These are phyloP conservation scores for Volutella citrinella DNA, from an alignment of 2,329 filamentous ascomycete genomes.

Conservation along the genomic window DNA sequence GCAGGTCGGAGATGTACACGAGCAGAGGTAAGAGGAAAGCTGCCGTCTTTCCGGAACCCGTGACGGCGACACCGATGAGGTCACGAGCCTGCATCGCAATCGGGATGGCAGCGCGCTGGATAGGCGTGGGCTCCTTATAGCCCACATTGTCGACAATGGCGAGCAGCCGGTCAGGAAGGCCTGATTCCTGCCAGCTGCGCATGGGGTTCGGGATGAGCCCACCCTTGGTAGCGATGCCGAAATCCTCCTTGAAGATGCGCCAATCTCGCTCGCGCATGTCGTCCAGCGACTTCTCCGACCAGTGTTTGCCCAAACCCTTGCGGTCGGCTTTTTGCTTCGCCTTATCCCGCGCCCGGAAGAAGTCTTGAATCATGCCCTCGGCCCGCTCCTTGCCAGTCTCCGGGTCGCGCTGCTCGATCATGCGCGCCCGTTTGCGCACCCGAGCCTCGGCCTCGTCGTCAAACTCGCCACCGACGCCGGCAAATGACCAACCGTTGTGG, in stretches of 20 bases:
- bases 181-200: constrained; percentile 88
- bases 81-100: constrained; percentile 91
- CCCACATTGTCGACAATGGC: constrained; percentile 81
- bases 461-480: constrained; percentile 48
- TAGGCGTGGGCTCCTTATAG: constrained; percentile 86
- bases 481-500: constrained; percentile 37
- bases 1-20: constrained; percentile 90
- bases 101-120: constrained; percentile 92
- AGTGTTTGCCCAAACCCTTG: constrained; percentile 84
- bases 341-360: constrained; percentile 59
- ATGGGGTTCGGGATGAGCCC: constrained; percentile 92
- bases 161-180: constrained; percentile 71
- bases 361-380: constrained; percentile 76
- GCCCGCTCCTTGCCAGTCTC: constrained; percentile 77
- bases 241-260: constrained; percentile 99
- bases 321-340: constrained; percentile 70
- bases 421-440: constrained; percentile 58
- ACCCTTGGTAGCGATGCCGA: constrained; percentile 93
- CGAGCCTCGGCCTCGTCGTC: constrained; percentile 55
- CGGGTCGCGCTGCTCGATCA: constrained; percentile 70
- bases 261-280: constrained; percentile 98
- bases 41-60: constrained; percentile 97
- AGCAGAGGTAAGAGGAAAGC: constrained; percentile 89
- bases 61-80: constrained; percentile 96
- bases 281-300: constrained; percentile 87